Conservation (phyloP, 2,329 filamentous ascomycete species). For the Epicoccum nigrum region DNA sequence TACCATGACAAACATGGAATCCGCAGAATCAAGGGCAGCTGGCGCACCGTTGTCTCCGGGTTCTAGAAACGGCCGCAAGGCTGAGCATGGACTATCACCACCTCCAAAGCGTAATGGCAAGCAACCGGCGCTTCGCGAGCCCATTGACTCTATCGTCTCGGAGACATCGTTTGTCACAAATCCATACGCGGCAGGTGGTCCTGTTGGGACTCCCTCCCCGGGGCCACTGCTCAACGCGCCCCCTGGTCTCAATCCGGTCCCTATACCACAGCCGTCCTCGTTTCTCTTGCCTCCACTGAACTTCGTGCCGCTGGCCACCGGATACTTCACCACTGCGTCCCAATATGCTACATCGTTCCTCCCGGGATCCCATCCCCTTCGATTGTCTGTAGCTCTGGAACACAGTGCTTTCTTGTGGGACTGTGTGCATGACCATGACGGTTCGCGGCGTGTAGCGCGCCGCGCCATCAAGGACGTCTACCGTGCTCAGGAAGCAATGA, state of each 20-base stretch:
- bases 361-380: slow-evolving; percentile 86
- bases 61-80: slow-evolving; percentile 33
- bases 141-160: slow-evolving; percentile 56
- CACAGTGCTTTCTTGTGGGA: slow-evolving; percentile 94
- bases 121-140: slow-evolving; percentile 53
- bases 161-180: slow-evolving; percentile 60
- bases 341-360: slow-evolving; percentile 75
- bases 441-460: slow-evolving; percentile 77
- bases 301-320: slow-evolving; percentile 81
- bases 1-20: slow-evolving; percentile 44
- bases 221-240: slow-evolving; percentile 50
- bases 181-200: slow-evolving; percentile 51
- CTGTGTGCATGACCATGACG: slow-evolving; percentile 81
- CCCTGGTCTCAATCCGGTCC: slow-evolving; percentile 53
- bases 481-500: slow-evolving; percentile 87
- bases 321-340: slow-evolving; percentile 80
- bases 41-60: slow-evolving; percentile 33
- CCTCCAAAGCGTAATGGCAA: slow-evolving; percentile 43
- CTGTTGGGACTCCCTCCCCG: slow-evolving; percentile 51
- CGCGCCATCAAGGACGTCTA: slow-evolving; percentile 89
- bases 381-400: slow-evolving; percentile 88
- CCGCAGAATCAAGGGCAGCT: slow-evolving; percentile 36
- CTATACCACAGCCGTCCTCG: slow-evolving; percentile 59
- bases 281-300: slow-evolving; percentile 81
- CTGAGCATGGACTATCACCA: slow-evolving; percentile 36